phyloP scores from a whole-genome alignment of 73 alveolate species.

The Paramecium octaurelia region DNA sequence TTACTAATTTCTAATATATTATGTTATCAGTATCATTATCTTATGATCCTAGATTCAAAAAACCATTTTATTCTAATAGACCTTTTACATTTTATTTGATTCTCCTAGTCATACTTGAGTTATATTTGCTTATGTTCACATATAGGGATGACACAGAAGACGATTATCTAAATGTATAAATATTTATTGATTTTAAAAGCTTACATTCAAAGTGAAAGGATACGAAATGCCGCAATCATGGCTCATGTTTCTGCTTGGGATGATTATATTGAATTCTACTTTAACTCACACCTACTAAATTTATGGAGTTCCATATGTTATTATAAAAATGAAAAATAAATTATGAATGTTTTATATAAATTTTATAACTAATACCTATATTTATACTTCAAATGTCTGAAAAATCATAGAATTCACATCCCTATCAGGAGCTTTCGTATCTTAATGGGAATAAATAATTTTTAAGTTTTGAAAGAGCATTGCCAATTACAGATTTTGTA shows the following conservation, averaged over 20 bases:
- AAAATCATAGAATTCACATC: background rate
- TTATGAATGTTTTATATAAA: background rate
- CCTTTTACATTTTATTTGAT: background rate
- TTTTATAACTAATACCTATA: background rate
- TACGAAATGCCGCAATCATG: slow-evolving; percentile 40
- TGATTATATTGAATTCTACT: background rate
- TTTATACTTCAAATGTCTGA: background rate
- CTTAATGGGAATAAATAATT: background rate
- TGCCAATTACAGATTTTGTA: background rate
- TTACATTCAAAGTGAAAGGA: slow-evolving; percentile 26
- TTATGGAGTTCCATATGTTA: background rate
- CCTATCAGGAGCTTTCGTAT: background rate
- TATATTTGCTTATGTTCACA: background rate
- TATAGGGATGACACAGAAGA: background rate
- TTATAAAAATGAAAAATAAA: background rate
- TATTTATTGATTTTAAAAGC: background rate
- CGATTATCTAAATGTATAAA: slow-evolving; percentile 2
- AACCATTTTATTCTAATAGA: background rate
- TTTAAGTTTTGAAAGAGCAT: background rate
- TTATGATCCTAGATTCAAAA: background rate
- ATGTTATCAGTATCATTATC: background rate
- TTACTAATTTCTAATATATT: background rate
- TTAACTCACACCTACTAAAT: slow-evolving; percentile 2
- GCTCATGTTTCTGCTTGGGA: background rate
- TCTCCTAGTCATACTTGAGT: background rate